Base-by-base conservation (phyloP, 1,284 basidiomycete genomes). In the Cystobasidium sp. region DNA sequence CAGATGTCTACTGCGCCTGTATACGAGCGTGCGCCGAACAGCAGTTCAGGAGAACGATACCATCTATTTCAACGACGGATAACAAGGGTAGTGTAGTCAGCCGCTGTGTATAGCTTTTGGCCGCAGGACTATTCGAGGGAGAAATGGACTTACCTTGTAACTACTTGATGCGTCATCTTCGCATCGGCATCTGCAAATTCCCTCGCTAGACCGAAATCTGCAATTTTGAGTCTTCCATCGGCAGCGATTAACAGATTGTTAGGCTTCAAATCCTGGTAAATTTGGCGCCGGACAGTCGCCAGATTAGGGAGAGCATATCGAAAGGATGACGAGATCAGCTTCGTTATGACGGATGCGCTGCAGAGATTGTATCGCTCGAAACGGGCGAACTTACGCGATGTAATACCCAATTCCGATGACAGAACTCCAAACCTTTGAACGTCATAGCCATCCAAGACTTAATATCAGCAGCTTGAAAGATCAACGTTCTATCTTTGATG, bases 371-470 rank as follows among this genome's bases (percentile, higher is more conserved):
- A 22, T 14, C 4, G 16, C 16, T 39, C 49, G 18, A 3, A n/a
- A 31, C 22, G 64, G 58, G 31, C 52, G 49, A 10, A 83, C 87
- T 75, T 80, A 97, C 95, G 70, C 97, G 88, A 84, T 99, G 97
- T 51, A 99, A 84, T 66, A 98, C 88, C 81, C 90, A 96, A 81
- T 95, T 93, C 62, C 94, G 85, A 82, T 99, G 97, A 79, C 96
- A 98, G 82, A 97, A 99, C 82, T 98, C 96, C 22, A 99, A 86
- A 0, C 97, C 97, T 53, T 94, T 88, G 79, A 97, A 90, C 0
- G 92, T 93, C 97, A 99, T 99, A 18, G 92, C 92, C 88, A 97
- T 94, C 97, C 97, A 99, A 79, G 91, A 91, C 83, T 99, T 99
- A 84, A 98, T 96, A 82, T 99, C 96, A 0, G 92, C 92, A 7